Conservation (phyloP, 345 rosid species). For the Eucalyptus victrix region DNA sequence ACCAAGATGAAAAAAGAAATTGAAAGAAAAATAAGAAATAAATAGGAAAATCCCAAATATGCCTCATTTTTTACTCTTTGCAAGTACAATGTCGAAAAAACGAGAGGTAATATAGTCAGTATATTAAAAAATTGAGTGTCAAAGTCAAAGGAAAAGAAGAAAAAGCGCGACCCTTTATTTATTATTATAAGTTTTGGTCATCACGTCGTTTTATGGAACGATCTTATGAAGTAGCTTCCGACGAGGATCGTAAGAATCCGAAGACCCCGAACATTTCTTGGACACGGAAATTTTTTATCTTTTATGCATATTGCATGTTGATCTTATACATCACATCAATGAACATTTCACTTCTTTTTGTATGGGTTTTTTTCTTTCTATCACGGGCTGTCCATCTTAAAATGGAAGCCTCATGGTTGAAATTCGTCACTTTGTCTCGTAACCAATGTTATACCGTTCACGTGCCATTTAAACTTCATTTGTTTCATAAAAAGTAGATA, state of each 20-base stretch:
- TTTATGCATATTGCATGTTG: neutral
- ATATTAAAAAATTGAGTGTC: neutral
- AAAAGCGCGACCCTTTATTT: neutral
- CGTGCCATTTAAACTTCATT: neutral
- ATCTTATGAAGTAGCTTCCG: neutral
- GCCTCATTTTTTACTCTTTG: neutral
- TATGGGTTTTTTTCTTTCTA: neutral
- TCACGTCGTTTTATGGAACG: neutral
- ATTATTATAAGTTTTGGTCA: neutral
- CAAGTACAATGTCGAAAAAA: no score
- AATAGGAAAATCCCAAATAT: no score
- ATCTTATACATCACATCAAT: neutral
- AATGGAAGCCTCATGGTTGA: neutral
- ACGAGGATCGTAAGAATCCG: neutral
- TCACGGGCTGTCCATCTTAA: no score
- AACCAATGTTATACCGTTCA: neutral
- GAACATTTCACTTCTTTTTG: neutral
- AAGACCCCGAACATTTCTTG: neutral
- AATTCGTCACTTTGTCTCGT: neutral
- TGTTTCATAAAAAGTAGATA: rapidly evolving
- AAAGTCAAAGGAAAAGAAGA: neutral
- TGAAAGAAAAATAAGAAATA: no score
- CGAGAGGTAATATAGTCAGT: neutral
- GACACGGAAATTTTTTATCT: neutral
- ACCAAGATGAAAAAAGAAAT: rapidly evolving